Base-by-base conservation (phyloP, 2,329 filamentous ascomycete species). In the Hymenoscyphus salicellus region DNA sequence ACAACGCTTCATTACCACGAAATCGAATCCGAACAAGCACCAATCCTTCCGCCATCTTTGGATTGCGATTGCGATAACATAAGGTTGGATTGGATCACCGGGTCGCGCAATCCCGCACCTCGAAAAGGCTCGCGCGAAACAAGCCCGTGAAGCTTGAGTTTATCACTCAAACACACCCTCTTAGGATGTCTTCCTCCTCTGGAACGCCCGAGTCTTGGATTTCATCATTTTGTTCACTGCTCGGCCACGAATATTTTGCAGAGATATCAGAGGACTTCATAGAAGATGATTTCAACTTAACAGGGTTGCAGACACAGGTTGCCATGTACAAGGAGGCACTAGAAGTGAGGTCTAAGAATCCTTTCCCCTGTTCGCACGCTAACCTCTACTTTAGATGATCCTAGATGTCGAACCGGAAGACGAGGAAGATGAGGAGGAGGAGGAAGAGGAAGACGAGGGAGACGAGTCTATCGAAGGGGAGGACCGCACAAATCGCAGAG, bases 221-320 rank as follows among this genome's bases (percentile, higher is more conserved):
- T 81, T 90, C 92, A 69, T 96, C 93, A 65, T 99, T 97, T 78
- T 99, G 95, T 82, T 93, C 92, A 46, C 83, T 98, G 56, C 86
- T 98, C 66, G 95, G 95, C 67, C 95, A 99, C 77, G 95, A 99
- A 79, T 99, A 98, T 81, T 99, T 99, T 78, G 95, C 95, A 68
- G 95, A 99, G 81, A 94, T 99, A 60, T 95, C 92, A 56, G 95
- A 99, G 80, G 95, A 99, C 75, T 99, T 99, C 74, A 98, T 99
- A 76, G 95, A 99, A 78, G 95, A 99, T 87, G 95, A 99, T 79
- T 99, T 99, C 84, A 99, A 99, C 79, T 83, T 99, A 70, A 99
- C 95, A 0, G 95, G 95, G 59, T 83, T 99, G 74, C 93, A 97
- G 79, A 91, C 89, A 66, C 94, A 98, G 80, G 95, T 99, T 61